These are phyloP conservation scores for Fusarium abutilonis DNA, from an alignment of 2,329 filamentous ascomycete genomes.

Conservation along the genomic window DNA sequence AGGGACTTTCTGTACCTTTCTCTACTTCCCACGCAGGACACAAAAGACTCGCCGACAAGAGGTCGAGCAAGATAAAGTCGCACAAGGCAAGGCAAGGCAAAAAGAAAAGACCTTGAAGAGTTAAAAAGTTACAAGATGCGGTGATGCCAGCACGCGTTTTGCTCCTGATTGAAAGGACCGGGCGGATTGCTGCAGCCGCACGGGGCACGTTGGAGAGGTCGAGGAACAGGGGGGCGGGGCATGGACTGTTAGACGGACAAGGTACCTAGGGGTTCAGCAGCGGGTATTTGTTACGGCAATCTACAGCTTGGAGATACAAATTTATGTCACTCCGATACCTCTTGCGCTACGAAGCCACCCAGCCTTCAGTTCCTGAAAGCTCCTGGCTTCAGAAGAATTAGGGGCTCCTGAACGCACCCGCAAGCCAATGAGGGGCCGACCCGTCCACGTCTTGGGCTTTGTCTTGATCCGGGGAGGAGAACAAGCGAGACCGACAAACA, in stretches of 20 bases:
- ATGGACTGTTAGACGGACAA: constrained; percentile 23
- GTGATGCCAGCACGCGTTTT: constrained; percentile 50
- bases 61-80: constrained; percentile 37
- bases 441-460: constrained; percentile 40
- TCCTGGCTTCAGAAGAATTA: constrained; percentile 42
- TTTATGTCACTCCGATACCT: constrained; percentile 18
- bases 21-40: constrained; percentile 26
- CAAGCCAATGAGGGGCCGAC: constrained; percentile 45
- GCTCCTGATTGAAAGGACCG: constrained; percentile 46
- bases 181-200: constrained; percentile 42
- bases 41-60: constrained; percentile 39
- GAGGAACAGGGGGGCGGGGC: constrained; percentile 41
- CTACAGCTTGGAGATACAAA: constrained; percentile 12
- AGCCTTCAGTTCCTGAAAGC: constrained; percentile 37
- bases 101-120: constrained; percentile 36
- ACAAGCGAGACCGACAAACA: constrained; percentile 34
- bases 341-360: constrained; percentile 24
- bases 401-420: constrained; percentile 39
- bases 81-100: constrained; percentile 38
- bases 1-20: constrained; percentile 29
- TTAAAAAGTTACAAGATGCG: constrained; percentile 42
- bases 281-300: constrained; percentile 9
- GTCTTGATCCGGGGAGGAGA: constrained; percentile 34
- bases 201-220: constrained; percentile 39
- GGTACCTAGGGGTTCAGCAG: constrained; percentile 32